Base-by-base conservation (phyloP, 495 filamentous ascomycete species). In the Aspergillus steynii region DNA sequence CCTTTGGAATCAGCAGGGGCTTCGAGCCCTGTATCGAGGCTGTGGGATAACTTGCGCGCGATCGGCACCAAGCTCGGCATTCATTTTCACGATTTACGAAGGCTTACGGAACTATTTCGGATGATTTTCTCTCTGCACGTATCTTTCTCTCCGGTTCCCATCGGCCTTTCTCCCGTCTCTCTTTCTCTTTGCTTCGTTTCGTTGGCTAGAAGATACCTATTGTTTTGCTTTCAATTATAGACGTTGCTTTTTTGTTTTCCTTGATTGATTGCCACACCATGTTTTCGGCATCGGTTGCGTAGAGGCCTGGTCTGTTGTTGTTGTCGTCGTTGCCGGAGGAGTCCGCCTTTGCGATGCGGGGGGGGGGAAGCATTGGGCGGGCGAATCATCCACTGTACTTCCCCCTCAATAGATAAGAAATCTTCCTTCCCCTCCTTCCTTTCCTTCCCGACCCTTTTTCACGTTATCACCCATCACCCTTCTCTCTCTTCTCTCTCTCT, bases 31-130 rank as follows among this genome's bases (percentile, higher is more conserved):
- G 62, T 99, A 98, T 74, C 83, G 93, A 50, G 95, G 95, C 5
- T 99, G 95, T 65, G 95, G 95, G 15, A 96, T 98, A 58, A 99
- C 95, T 8, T 91, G 94, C 48, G 78, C 84, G 31, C 83, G 95
- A 56, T 88, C 91, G 26, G 93, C 92, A 29, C 95, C 95, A 0
- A 96, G 93, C 69, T 96, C 91, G n/a, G 96, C 94, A 42, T 90
- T 98, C 66, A 99, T 99, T 58, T 99, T 99, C 69, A 88, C 93
- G 46, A 83, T 97, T 34, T 97, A 91, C 72, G 93, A 97, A 77
- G 86, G 85, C 47, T 77, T 98, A 75, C 90, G 88, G 72, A 82
- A 77, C 55, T 80, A 85, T 69, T 83, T 92, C 73, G 71, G 71
- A 62, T 82, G 67, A 80, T 10, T 49, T 48, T 37, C 34, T 34